phyloP scores from a whole-genome alignment of 2,329 filamentous ascomycete species.

The Alternaria solani region DNA sequence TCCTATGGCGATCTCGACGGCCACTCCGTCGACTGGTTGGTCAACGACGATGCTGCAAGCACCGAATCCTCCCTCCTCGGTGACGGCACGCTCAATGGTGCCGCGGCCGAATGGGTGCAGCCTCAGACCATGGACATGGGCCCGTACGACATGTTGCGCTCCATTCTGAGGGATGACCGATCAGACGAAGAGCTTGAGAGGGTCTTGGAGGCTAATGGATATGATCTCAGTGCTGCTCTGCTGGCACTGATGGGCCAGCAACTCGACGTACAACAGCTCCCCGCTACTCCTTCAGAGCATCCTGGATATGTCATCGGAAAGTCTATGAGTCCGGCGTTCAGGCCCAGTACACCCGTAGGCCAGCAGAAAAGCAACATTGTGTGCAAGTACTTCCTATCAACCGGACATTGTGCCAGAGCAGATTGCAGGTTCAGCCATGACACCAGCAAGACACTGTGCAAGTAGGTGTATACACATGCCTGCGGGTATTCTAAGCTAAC shows the following conservation, averaged over 20 bases:
- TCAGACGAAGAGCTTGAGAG: conserved; percentile 94
- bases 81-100: conserved; percentile 76
- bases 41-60: conserved; percentile 83
- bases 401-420: conserved; percentile 91
- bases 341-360: conserved; percentile 78
- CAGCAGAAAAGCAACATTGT: conserved; percentile 86
- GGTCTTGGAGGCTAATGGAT: conserved; percentile 87
- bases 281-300: conserved; percentile 62
- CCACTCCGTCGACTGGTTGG: conserved; percentile 96
- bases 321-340: conserved; percentile 76
- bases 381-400: conserved; percentile 96
- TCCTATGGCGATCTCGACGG: conserved; percentile 90
- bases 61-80: conserved; percentile 77
- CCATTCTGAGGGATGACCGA: conserved; percentile 86
- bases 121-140: conserved; percentile 86
- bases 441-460: conserved; percentile 94
- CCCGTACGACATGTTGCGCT: conserved; percentile 96
- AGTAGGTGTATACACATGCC: conserved; percentile 68
- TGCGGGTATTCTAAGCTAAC: conserved; percentile 33
- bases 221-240: conserved; percentile 92
- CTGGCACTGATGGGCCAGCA: conserved; percentile 84
- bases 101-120: conserved; percentile 79
- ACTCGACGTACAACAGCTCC: conserved; percentile 58
- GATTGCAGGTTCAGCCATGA: conserved; percentile 98
- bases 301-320: conserved; percentile 84